These are phyloP conservation scores for Olyra latifolia DNA, from an alignment of 176 grass and related monocot species.

Conservation along the genomic window DNA sequence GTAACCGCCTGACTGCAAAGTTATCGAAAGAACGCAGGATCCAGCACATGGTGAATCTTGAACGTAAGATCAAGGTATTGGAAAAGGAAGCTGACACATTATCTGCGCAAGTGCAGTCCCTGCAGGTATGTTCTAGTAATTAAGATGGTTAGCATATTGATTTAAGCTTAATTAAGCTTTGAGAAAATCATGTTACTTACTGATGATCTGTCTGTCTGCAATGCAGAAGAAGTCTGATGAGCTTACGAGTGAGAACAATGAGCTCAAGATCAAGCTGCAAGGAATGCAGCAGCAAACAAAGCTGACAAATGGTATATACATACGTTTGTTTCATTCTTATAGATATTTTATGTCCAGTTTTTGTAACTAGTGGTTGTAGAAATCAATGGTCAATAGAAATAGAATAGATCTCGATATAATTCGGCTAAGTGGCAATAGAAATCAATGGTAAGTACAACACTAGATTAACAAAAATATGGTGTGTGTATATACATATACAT, in stretches of 20 bases:
- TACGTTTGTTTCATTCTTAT: constrained; percentile 9
- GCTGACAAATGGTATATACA: constrained; percentile 45
- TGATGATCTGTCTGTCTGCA: constrained; percentile 1
- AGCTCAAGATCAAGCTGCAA: constrained; percentile 51
- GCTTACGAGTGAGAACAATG: constrained; percentile 48
- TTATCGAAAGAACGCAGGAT: constrained; percentile 32
- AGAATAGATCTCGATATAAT: too few relatives aligned
- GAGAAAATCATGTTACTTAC: neutral
- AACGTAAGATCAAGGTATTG: constrained; percentile 42
- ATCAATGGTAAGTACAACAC: neutral
- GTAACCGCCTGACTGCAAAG: constrained; percentile 26
- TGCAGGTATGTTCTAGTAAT: constrained; percentile 41
- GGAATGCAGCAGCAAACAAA: constrained; percentile 50
- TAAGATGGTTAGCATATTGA: neutral
- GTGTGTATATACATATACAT: too few relatives aligned
- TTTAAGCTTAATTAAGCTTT: neutral
- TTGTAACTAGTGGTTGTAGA: neutral
- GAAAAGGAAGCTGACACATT: constrained; percentile 35
- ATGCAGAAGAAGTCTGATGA: constrained; percentile 41
- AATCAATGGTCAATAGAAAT: neutral
- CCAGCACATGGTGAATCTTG: constrained; percentile 33
- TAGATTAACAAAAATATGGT: too few relatives aligned
- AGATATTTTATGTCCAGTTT: neutral
- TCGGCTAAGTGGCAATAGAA: neutral
- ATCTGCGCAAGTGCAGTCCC: constrained; percentile 28